A percentile compares a stretch with the other conserved stretches of the same genome.
These are phyloP conservation scores for Tolypocladium album DNA, from an alignment of 2,329 filamentous ascomycete genomes.

Conservation along the genomic window DNA sequence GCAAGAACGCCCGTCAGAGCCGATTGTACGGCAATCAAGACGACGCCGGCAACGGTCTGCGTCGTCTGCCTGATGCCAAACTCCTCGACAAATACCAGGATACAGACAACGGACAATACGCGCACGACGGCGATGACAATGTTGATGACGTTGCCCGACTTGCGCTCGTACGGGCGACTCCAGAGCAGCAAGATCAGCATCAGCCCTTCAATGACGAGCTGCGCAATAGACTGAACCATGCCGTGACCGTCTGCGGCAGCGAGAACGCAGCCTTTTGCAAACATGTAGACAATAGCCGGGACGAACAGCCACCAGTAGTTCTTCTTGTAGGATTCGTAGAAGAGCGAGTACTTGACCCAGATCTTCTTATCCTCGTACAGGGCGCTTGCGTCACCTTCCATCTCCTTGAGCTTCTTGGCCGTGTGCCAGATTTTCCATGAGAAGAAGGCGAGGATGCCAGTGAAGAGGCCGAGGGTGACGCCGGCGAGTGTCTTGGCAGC, in stretches of 20 bases:
- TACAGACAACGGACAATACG: conserved; percentile 77
- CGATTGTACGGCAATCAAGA: conserved; percentile 84
- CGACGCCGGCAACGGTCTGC: conserved; percentile 88
- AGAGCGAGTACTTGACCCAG: conserved; percentile 93
- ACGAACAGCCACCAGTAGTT: conserved; percentile 97
- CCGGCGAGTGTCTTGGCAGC: conserved; percentile 76
- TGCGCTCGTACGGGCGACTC: conserved; percentile 77
- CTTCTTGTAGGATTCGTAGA: conserved; percentile 93
- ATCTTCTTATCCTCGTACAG: conserved; percentile 83
- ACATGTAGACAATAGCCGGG: conserved; percentile 80
- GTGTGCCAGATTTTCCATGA: conserved; percentile 71
- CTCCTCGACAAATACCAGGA: conserved; percentile 89
- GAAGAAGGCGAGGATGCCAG: conserved; percentile 71
- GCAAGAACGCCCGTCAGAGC: conserved; percentile 72
- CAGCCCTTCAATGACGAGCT: conserved; percentile 69
- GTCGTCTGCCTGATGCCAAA: conserved; percentile 84
- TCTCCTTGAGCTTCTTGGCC: conserved; percentile 61
- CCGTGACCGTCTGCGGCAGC: conserved; percentile 80
- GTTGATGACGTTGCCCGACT: conserved; percentile 86
- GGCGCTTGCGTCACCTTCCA: conserved; percentile 59
- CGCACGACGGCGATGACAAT: conserved; percentile 83
- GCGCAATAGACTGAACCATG: conserved; percentile 66
- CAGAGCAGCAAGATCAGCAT: conserved; percentile 75
- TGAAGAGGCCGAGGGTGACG: conserved; percentile 72
- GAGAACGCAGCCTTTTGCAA: conserved; percentile 77